A percentile compares a stretch with the other conserved stretches of the same genome.
phyloP scores from a whole-genome alignment of 2,329 filamentous ascomycete species.

The Aspergillus calidoustus region DNA sequence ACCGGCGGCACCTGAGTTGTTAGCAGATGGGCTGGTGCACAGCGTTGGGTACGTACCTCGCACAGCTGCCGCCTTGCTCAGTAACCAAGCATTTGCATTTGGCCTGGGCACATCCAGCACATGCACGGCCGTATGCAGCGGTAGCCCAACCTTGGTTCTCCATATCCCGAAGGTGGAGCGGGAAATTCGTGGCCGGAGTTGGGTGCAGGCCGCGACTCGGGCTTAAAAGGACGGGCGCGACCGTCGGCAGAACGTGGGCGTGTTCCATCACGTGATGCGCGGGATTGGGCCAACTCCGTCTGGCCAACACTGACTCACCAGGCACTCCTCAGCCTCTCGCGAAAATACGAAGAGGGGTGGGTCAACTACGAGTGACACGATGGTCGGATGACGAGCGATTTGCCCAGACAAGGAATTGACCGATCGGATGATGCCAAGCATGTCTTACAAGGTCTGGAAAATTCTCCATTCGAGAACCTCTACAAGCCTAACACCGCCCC shows the following conservation, averaged over 20 bases:
- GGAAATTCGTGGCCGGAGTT: not conserved
- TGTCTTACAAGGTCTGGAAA: not conserved
- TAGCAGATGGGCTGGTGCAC: not conserved
- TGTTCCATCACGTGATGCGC: not conserved
- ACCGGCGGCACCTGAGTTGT: conserved; percentile 41
- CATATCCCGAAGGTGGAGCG: not conserved
- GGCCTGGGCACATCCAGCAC: conserved; percentile 46
- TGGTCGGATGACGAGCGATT: not conserved
- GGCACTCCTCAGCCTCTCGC: not conserved
- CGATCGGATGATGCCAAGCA: not conserved
- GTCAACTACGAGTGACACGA: not conserved
- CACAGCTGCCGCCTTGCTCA: conserved; percentile 23
- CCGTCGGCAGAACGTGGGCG: not conserved
- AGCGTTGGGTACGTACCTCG: conserved; percentile 12
- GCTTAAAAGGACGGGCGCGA: not conserved
- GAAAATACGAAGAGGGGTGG: not conserved
- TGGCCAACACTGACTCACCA: not conserved
- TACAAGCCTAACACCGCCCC: not conserved
- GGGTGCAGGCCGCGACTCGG: not conserved
- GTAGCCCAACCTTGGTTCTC: not conserved
- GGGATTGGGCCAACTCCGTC: not conserved
- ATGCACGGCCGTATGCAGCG: conserved; percentile 44
- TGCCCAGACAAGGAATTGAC: not conserved
- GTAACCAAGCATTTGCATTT: conserved; percentile 51
- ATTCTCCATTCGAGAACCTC: not conserved